Conservation (phyloP, 345 rosid genomes). For the Gossypium stocksii region DNA sequence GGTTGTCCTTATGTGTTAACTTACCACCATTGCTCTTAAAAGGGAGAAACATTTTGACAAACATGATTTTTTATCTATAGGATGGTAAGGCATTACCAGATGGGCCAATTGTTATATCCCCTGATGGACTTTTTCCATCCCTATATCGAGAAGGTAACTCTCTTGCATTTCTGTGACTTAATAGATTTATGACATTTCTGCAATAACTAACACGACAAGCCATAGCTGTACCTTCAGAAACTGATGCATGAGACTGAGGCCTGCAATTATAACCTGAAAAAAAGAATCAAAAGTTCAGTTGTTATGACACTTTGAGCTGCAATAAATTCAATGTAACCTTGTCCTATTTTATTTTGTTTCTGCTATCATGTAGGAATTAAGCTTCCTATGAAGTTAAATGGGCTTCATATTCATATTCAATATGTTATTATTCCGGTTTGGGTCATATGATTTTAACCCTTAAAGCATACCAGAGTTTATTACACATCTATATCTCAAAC, state of each 20-base stretch:
- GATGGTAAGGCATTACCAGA: conserved; percentile 94
- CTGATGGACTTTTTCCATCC: conserved; percentile 96
- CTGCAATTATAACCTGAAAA: not conserved
- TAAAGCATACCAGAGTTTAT: not conserved
- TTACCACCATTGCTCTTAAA: not conserved
- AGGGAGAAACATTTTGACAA: not conserved
- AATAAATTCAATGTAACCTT: not conserved
- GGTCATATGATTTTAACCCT: not conserved
- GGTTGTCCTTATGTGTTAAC: not conserved
- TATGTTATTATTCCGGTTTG: not conserved
- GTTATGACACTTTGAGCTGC: not conserved
- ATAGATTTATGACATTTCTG: not conserved
- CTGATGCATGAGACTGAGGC: conserved; percentile 1
- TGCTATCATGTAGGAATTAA: conserved; percentile 3
- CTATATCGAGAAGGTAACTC: conserved; percentile 81
- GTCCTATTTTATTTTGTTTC: not conserved
- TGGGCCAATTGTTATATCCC: conserved; percentile 96
- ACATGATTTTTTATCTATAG: conserved; percentile 30
- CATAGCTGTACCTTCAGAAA: not conserved
- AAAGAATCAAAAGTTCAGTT: not conserved
- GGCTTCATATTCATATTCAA: not conserved
- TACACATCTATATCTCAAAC: not conserved
- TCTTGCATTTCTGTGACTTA: not conserved
- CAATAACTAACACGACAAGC: not conserved
- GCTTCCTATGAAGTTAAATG: not conserved